Evolutionary conservation across 2,329 filamentous ascomycete species (phyloP), one percentile per base, ranked within the genome.

Genomic region (Ophiognomonia clavigignenti-juglandacearum): DNA sequence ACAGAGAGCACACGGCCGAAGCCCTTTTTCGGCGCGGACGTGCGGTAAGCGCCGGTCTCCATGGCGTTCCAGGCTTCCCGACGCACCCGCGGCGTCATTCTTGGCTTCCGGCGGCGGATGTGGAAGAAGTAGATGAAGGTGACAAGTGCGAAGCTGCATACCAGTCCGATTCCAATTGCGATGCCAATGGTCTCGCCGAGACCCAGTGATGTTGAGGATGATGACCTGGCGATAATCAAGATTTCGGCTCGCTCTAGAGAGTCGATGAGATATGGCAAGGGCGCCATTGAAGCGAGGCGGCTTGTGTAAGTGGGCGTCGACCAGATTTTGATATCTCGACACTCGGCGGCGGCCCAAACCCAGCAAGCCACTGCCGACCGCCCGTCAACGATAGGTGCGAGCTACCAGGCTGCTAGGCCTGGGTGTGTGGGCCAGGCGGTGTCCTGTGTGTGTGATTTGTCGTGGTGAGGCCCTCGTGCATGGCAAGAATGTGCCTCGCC

Each of bases 1-100:
- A 36, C 43, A 27, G 50, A 45, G 24, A 52, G 43, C 42, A 52
- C 50, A 16, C 43, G 46, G 13, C 34, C 42, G 19, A 52, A 26
- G 13, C 46, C 22, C 10, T 36, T 43, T 38, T 29, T 38, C 11
- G 50, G 35, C 13, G 27, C 23, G 22, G 23, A 20, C 29, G 37
- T 46, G 38, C 41, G 18, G 32, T 35, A 36, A 11, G 23, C 35
- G 13, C 38, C 27, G 42, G 31, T 23, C 35, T 49, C 43, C 46
- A 52, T 36, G 42, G 40, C 42, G 11, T 45, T 24, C 4, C 46
- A 38, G 4, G 29, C 39, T 10, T 34, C 42, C 29, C 34, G 23
- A 34, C 23, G 35, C 29, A 35, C 29, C 35, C 36, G 42, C n/a
- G 19, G 19, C 22, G 24, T 9, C 32, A 10, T 36, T 11, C 34